Evolutionary conservation across 2,329 filamentous ascomycete species (phyloP).

Genomic region (Trichoderma atroviride): DNA sequence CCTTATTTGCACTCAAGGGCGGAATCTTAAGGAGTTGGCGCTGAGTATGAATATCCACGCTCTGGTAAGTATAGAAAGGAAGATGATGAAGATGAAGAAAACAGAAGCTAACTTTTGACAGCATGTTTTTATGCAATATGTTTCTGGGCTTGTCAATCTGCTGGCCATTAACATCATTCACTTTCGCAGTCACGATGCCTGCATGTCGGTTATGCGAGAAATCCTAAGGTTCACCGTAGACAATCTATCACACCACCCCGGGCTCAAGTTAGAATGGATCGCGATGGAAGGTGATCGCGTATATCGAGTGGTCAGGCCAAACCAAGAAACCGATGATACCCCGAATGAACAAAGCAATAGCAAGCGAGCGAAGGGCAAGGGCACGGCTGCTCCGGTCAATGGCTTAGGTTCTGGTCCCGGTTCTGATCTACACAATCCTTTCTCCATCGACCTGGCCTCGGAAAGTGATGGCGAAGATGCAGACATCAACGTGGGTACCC

Average conservation of each 20-base stretch:
- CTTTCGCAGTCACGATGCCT: constrained; percentile 59
- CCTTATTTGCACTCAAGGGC: constrained; percentile 56
- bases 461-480: constrained; percentile 43
- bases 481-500: constrained; percentile 36
- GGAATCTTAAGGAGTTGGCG: constrained; percentile 57
- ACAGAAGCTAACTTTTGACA: constrained; percentile 34
- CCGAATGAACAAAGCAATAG: constrained; percentile 36
- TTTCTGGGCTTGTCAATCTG: constrained; percentile 51
- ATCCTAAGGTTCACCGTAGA: constrained; percentile 62
- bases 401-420: not conserved
- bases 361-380: constrained; percentile 42
- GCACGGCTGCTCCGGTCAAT: constrained; percentile 34
- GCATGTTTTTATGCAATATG: constrained; percentile 61
- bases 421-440: constrained; percentile 27
- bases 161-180: constrained; percentile 58
- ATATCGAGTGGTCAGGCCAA: constrained; percentile 51
- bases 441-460: constrained; percentile 36
- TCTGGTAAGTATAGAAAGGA: constrained; percentile 49
- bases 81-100: not conserved
- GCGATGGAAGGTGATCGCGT: constrained; percentile 56
- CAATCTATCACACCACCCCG: constrained; percentile 57
- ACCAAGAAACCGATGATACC: constrained; percentile 34
- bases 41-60: constrained; percentile 56
- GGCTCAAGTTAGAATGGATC: constrained; percentile 61
- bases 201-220: constrained; percentile 59